phyloP scores from a whole-genome alignment of 495 filamentous ascomycete species.

The Evernia prunastri region DNA sequence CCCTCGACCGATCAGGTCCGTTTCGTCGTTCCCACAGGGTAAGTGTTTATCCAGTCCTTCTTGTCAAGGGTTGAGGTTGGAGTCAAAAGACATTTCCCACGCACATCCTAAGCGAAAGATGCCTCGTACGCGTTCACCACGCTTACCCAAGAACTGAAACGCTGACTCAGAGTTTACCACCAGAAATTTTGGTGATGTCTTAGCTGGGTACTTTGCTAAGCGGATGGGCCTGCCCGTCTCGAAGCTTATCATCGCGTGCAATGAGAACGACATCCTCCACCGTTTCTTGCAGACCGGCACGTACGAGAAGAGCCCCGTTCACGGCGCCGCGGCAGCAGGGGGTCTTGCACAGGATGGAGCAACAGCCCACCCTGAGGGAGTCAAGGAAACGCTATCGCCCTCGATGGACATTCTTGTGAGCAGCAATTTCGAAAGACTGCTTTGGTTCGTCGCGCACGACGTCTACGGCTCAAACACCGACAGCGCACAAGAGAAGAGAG shows the following conservation, averaged over 20 bases:
- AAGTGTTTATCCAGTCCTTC: no score
- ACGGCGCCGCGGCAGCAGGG: conserved; percentile 47
- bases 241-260: conserved; percentile 81
- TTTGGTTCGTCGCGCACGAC: no score
- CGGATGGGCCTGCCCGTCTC: conserved; percentile 82
- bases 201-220: conserved; percentile 71
- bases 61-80: no score
- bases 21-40: conserved; percentile 79
- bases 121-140: no score
- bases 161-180: no score
- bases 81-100: no score
- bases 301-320: conserved; percentile 64
- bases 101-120: conserved; percentile 85
- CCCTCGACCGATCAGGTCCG: conserved; percentile 53
- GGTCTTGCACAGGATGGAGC: conserved; percentile 54
- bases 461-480: no score
- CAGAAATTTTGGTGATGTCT: no score
- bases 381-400: conserved; percentile 80
- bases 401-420: conserved; percentile 70
- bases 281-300: conserved; percentile 73
- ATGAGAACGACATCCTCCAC: conserved; percentile 71
- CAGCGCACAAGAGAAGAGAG: no score
- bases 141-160: no score
- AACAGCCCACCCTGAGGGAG: conserved; percentile 61
- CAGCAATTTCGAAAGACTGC: conserved; percentile 90